Base-by-base conservation (phyloP, 1,284 basidiomycete species). In the Xerocomus minutiporus region DNA sequence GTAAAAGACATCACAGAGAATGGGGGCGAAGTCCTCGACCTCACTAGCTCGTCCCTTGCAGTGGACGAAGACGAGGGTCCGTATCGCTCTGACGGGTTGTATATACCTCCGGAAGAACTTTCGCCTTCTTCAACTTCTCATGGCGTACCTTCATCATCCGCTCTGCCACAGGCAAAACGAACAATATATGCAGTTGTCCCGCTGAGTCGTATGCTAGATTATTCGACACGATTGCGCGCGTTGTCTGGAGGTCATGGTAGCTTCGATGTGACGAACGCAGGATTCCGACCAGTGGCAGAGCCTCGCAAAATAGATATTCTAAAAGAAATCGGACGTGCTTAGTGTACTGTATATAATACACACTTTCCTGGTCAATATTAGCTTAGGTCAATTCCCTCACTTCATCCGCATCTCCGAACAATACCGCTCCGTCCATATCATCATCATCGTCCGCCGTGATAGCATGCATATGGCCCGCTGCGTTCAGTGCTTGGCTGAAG, bases 371-470 rank as follows among this genome's bases (percentile, higher is more conserved):
- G 50, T 51, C 47, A 35, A 36, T 38, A 32, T 38, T 28, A 44
- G 17, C 52, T 58, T 58, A 67, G 74, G 68, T 81, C 56, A 85
- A 64, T 59, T 83, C 83, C 61, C 73, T 78, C 38, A 72, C 72
- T 70, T 91, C 88, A 61, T 91, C 88, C 34, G 88, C 88, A 67
- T 91, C 88, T 13, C 85, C 88, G 57, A 90, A 88, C 45, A 91
- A 79, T 39, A 84, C 77, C 9, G 78, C 79, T 25, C 82, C 83
- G 53, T 88, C 86, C 60, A 86, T 80, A 48, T 87, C 85, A 48
- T 89, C 86, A 26, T 88, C 86, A 49, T 84, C 83, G n/a, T 88
- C 84, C 23, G 79, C 76, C 28, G 73, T 74, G 2, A 78, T 79
- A 39, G 77, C 73, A 48, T 76, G 71, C 57, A 76, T 70, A 41